Percentiles rank a stretch among this genome's conserved stretches.
phyloP scores from a whole-genome alignment of 495 filamentous ascomycete genomes.

The Xylaria castorea region DNA sequence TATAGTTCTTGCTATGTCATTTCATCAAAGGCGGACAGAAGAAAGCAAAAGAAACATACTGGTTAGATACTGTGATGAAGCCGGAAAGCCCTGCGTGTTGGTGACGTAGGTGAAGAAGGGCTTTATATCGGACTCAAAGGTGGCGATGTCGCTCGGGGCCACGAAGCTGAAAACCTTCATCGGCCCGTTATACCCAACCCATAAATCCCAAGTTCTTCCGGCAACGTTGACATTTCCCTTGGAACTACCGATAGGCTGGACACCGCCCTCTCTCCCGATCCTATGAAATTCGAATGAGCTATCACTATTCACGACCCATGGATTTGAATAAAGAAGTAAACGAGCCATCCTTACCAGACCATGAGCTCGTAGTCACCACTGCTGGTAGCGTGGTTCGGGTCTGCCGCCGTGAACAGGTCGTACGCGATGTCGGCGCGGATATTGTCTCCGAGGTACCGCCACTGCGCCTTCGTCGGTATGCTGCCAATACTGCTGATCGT shows the following conservation, averaged over 20 bases:
- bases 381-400: conserved; percentile 48
- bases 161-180: conserved; percentile 69
- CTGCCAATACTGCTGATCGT: conserved; percentile 54
- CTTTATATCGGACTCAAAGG: conserved; percentile 62
- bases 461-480: conserved; percentile 55
- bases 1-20: not conserved
- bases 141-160: conserved; percentile 48
- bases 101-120: conserved; percentile 65
- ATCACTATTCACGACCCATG: not conserved
- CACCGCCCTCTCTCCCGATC: conserved; percentile 64
- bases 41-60: conserved; percentile 41
- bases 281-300: conserved; percentile 17
- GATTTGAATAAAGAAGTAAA: not conserved
- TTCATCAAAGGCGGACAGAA: not conserved
- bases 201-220: conserved; percentile 60
- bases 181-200: conserved; percentile 59
- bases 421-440: conserved; percentile 69
- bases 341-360: conserved; percentile 60
- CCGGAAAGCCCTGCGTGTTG: conserved; percentile 53
- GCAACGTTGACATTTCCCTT: conserved; percentile 61
- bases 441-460: conserved; percentile 58
- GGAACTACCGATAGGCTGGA: conserved; percentile 67
- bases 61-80: conserved; percentile 57
- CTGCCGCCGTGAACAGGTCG: conserved; percentile 65
- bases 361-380: conserved; percentile 69